phyloP scores from a whole-genome alignment of 1,284 basidiomycete genomes.

The Sphaerobolus stellatus region DNA sequence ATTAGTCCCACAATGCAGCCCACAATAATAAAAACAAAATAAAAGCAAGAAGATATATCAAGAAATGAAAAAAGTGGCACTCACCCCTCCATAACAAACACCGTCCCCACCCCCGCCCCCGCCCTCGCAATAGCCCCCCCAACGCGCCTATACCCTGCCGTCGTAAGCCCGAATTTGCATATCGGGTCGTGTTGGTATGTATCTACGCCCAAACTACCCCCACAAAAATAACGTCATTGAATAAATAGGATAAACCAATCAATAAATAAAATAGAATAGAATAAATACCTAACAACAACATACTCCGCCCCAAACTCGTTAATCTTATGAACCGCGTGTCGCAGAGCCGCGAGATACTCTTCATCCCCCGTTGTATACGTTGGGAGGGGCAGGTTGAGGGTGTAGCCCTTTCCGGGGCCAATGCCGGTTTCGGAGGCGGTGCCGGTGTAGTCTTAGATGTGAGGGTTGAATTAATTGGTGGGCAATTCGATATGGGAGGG shows the following conservation, averaged over 20 bases:
- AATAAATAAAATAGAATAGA: not conserved
- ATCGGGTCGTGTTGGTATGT: conserved; percentile 38
- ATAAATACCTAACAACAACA: conserved; percentile 32
- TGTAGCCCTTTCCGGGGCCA: conserved; percentile 27
- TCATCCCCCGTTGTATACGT: conserved; percentile 27
- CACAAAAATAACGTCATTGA: not conserved
- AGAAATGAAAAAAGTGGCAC: conserved; percentile 1
- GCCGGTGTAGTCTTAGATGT: conserved; percentile 37
- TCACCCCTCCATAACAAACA: conserved; percentile 40
- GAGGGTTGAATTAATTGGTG: not conserved
- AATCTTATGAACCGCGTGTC: conserved; percentile 23
- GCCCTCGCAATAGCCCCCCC: conserved; percentile 29
- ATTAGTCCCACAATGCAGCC: not conserved
- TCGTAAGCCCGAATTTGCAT: conserved; percentile 33
- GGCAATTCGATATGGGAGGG: not conserved
- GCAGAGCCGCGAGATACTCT: conserved; percentile 27
- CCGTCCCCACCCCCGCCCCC: conserved; percentile 25
- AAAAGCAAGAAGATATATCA: too few relatives aligned
- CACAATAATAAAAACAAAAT: too few relatives aligned
- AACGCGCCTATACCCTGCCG: conserved; percentile 30
- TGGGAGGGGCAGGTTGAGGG: conserved; percentile 35
- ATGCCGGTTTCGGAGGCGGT: conserved; percentile 28
- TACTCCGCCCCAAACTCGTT: conserved; percentile 25
- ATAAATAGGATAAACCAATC: too few relatives aligned
- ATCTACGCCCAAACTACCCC: conserved; percentile 39